Base-by-base conservation (phyloP, 805 yeast genomes). In the Dipodascus geniculatus region DNA sequence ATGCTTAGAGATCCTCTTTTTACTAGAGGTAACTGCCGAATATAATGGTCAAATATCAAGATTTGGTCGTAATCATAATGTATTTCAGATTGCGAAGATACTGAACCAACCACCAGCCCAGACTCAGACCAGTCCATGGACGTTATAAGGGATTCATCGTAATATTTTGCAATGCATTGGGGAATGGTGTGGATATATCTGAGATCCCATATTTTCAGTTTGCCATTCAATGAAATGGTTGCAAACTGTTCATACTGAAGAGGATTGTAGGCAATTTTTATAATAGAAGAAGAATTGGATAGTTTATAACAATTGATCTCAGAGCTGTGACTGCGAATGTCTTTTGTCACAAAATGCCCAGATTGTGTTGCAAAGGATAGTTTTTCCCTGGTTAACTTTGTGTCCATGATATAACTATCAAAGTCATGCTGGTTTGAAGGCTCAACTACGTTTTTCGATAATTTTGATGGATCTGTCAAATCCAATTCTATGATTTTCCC, bases 151-250 rank as follows among this genome's bases (percentile, higher is more conserved):
- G 87, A 81, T 63, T 90, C 91, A 64, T 87, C 98, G 63, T 91
- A 91, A 0, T 98, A 97, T 65, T 93, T 91, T 67, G 95, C 86
- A 0, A 93, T 96, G 50, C 91, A 72, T 42, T 80, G 77, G 48
- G 38, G 38, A 68, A 35, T 16, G 2, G 51, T 42, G 23, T 56
- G 51, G 0, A 72, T 61, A 49, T 75, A 76, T 55, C 99, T 74
- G 22, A 89, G 67, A 67, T 91, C 99, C 96, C 96, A 91, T 0
- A 91, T 66, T 57, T 85, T 80, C 67, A 93, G 64, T 0, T 93
- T 79, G 60, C 98, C 71, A 66, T 91, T 99, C 49, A 93, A 73
- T 0, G 97, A 89, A 0, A 90, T 96, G 0, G 97, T 84, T 0
- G 91, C 95, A 1, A 89, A 74, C 57, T 85, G 85, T 59, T 81